Evolutionary conservation across 2,329 filamentous ascomycete genomes (phyloP), one percentile per base, ranked within the genome.

Genomic region (Parastagonospora nodorum): DNA sequence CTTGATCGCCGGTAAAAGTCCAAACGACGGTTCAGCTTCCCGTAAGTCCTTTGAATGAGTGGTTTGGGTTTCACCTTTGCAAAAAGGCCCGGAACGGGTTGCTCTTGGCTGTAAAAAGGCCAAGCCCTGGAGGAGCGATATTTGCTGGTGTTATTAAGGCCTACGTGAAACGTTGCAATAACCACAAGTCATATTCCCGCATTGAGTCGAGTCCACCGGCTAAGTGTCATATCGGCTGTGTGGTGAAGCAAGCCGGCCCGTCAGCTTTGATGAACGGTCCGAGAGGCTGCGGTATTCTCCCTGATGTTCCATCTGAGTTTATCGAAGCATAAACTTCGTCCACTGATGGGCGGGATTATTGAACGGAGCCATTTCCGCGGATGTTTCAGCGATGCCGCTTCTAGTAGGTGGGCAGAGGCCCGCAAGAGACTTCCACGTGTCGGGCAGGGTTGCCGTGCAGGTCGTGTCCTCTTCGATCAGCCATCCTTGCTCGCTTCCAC

Each of bases 401-500:
- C 62, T 59, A 61, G 54, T 49, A 54, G 50, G 46, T 50, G 55
- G 61, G 60, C 46, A 51, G 54, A 53, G 57, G 58, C 61, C 59
- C 64, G 64, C 58, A 52, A 52, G 38, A 38, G 29, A 35, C 51
- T 51, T 71, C 69, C 69, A 73, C 71, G 71, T 73, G 69, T 69
- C 37, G 56, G 19, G 50, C 68, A 70, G 66, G 70, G 66, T 66
- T 69, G 45, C 48, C 56, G 54, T 61, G 61, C 58, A 68, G 60
- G 55, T 55, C 60, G 50, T 55, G 62, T 63, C 63, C 55, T 57
- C 53, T 59, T 60, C 37, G 51, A 61, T 55, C 50, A 58, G 42
- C 15, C 40, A 61, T 58, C 63, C 68, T 63, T 66, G 67, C 46
- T 70, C 70, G 71, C 64, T 72, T 68, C 71, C 69, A 68, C 58